phyloP scores from a whole-genome alignment of 2,329 filamentous ascomycete genomes.

The Pseudopithomyces chartarum region DNA sequence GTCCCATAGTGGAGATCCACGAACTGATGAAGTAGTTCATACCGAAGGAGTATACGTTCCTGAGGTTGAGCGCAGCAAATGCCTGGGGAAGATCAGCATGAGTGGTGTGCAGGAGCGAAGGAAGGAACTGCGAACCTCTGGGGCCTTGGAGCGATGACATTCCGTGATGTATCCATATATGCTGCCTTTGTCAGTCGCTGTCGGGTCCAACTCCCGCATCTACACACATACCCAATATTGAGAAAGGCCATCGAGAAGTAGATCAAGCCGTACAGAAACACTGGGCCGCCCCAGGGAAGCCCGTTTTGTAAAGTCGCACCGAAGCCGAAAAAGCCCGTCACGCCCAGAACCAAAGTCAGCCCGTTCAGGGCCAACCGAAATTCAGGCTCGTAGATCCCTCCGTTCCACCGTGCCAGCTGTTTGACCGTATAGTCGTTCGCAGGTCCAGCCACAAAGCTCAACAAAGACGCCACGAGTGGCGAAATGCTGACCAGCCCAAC shows the following conservation, averaged over 20 bases:
- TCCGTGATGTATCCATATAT: constrained; percentile 75
- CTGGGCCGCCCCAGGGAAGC: constrained; percentile 19
- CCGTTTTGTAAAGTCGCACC: constrained; percentile 70
- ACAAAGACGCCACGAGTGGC: constrained; percentile 78
- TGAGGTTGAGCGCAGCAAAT: constrained; percentile 88
- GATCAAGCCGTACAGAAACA: constrained; percentile 26
- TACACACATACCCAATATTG: constrained; percentile 21
- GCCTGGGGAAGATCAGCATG: constrained; percentile 61
- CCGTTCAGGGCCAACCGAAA: constrained; percentile 82
- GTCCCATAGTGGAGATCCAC: constrained; percentile 70
- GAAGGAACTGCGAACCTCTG: not conserved
- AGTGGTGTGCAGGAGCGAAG: too few relatives aligned
- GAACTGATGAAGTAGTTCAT: constrained; percentile 81
- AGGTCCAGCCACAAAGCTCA: constrained; percentile 75
- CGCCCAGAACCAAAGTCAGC: constrained; percentile 76
- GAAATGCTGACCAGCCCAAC: constrained; percentile 31
- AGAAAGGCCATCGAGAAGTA: constrained; percentile 28
- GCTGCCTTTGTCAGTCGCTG: constrained; percentile 10
- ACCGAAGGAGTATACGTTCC: constrained; percentile 87
- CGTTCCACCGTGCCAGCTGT: constrained; percentile 72
- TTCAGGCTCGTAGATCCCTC: constrained; percentile 85
- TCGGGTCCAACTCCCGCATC: not conserved
- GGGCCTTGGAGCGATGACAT: constrained; percentile 80
- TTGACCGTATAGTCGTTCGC: constrained; percentile 74
- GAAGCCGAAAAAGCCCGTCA: constrained; percentile 83